These are phyloP conservation scores for Meyerozyma carpophila DNA, from an alignment of 1,139 yeast species.

Conservation along the genomic window DNA sequence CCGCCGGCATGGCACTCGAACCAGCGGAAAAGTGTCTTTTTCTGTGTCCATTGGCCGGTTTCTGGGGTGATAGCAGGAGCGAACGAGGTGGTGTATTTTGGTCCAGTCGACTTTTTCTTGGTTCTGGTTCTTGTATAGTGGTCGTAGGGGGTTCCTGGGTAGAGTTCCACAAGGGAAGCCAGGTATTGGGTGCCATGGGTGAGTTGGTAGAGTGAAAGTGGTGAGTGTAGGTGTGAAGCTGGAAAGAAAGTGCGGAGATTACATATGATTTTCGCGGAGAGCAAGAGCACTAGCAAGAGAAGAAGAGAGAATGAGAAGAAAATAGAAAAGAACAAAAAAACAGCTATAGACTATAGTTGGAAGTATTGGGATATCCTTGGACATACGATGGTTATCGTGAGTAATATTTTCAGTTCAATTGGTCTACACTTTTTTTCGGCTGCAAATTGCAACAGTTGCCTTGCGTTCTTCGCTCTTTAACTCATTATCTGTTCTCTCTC, in stretches of 20 bases:
- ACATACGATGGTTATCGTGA: not conserved
- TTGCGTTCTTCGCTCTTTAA: no score
- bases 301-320: not conserved
- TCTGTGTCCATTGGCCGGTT: not conserved
- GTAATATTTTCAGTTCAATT: no score
- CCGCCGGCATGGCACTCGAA: not conserved
- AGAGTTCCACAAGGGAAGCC: conserved; percentile 1
- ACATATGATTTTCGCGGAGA: not conserved
- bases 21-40: not conserved
- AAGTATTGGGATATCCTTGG: not conserved
- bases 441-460: no score
- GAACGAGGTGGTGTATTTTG: not conserved
- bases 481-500: no score
- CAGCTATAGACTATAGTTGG: not conserved
- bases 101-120: not conserved
- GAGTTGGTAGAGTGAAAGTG: not conserved
- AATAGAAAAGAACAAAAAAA: not conserved
- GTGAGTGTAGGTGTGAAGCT: not conserved
- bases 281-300: not conserved
- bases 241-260: not conserved
- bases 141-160: not conserved
- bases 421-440: no score
- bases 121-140: not conserved
- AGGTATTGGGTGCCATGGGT: not conserved
- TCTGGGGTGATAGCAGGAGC: not conserved